These are phyloP conservation scores for Diplogelasinospora grovesii DNA, from an alignment of 495 filamentous ascomycete species.

Conservation along the genomic window DNA sequence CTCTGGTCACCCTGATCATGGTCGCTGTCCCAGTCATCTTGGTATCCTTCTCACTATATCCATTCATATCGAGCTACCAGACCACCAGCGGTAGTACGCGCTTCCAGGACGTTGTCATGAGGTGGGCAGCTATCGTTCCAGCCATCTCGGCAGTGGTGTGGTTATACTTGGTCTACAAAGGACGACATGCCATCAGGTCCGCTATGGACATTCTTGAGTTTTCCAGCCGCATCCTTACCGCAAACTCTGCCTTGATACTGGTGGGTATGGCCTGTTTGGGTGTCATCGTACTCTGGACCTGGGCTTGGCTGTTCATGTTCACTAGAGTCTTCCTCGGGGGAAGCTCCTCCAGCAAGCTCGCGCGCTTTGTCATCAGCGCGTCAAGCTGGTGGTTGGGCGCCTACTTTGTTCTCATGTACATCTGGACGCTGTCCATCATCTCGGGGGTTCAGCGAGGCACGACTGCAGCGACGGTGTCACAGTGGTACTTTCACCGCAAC, in stretches of 20 bases:
- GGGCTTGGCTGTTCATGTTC: slow-evolving; percentile 96
- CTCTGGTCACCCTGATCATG: slow-evolving; percentile 69
- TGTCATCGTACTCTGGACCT: slow-evolving; percentile 78
- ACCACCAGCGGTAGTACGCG: slow-evolving; percentile 60
- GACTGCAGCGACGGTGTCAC: slow-evolving; percentile 89
- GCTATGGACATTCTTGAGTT: slow-evolving; percentile 88
- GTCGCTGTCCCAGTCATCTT: slow-evolving; percentile 79
- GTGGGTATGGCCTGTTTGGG: slow-evolving; percentile 75
- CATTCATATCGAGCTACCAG: slow-evolving; percentile 83
- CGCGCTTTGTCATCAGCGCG: slow-evolving; percentile 68
- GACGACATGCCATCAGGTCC: slow-evolving; percentile 69
- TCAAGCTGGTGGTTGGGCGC: slow-evolving; percentile 86
- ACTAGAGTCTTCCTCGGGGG: slow-evolving; percentile 87
- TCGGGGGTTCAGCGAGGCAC: slow-evolving; percentile 82
- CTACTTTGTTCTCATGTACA: slow-evolving; percentile 87
- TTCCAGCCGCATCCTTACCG: slow-evolving; percentile 75
- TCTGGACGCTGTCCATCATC: slow-evolving; percentile 87
- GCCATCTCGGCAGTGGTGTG: slow-evolving; percentile 67
- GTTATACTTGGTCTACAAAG: slow-evolving; percentile 72
- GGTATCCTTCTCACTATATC: slow-evolving; percentile 82
- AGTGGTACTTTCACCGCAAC: slow-evolving; percentile 98
- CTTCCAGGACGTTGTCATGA: slow-evolving; percentile 82
- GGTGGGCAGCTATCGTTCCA: slow-evolving; percentile 75
- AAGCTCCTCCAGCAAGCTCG: slow-evolving; percentile 54
- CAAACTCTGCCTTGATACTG: slow-evolving; percentile 74